Base-by-base conservation (phyloP, 352 stramenopile genomes). In the Phytophthora niederhauseri region DNA sequence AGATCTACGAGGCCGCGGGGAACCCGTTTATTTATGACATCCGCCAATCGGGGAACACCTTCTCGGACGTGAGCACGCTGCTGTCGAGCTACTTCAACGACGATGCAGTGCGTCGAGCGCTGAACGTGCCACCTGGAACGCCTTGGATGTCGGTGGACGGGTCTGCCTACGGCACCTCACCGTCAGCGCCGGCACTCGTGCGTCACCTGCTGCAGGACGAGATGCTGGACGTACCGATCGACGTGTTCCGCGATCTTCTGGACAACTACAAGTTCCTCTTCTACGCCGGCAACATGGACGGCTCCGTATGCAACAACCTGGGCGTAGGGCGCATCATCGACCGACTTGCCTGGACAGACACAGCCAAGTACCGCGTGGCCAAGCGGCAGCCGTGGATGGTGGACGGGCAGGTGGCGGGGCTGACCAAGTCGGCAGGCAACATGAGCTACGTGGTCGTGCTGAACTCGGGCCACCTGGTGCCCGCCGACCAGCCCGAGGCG, bases 1-100 rank as follows among this genome's bases (percentile, higher is more conserved):
- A 91, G 77, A 95, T 95, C 61, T 92, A 93, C 66, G 60, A 81
- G 49, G 83, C 75, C 12, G 87, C 87, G 0, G 87, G 87, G n/a
- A 92, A 90, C 38, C 87, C 87, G 51, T 95, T 92, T 76, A 78
- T 95, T 66, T 95, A 95, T 77, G 87, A 95, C 69, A 90, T 95
- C 31, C 87, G 87, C 22, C 75, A 93, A 61, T 63, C 58, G 4
- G 73, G 69, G 24, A 91, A 93, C 57, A 67, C 77, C 14, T 92
- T 93, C 54, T 64, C 74, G 34, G 81, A 81, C 11, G 55, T 92
- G 60, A 92, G 78, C 36, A 62, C 52, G 22, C 34, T 66, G 20
- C 67, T 95, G 11, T 88, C 78, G 22, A 82, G 77, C 52, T 98
- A 97, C 59, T 89, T 98, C 31, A 94, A 94, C 58, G 72, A 89